phyloP scores from a whole-genome alignment of 106 monocot genomes.

The Dendrobium officinale region DNA sequence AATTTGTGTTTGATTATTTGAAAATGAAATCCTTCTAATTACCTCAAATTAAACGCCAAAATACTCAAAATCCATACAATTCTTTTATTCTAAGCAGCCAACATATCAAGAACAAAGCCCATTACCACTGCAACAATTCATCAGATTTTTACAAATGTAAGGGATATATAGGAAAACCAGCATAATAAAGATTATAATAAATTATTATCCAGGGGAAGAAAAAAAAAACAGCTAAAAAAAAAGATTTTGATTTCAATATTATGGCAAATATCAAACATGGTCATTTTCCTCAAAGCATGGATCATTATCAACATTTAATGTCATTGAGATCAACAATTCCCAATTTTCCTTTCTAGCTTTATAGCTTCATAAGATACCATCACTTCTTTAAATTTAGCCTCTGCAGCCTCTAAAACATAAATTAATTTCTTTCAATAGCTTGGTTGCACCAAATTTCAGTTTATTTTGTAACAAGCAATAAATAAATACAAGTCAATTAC shows the following conservation, averaged over 20 bases:
- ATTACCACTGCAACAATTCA: background rate
- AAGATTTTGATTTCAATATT: no score
- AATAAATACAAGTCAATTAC: conserved; percentile 15
- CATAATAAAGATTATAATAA: background rate
- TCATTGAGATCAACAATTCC: conserved; percentile 3
- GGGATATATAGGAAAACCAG: background rate
- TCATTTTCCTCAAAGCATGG: background rate
- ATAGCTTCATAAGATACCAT: conserved; percentile 85
- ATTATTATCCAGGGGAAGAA: no score
- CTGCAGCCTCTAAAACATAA: conserved; percentile 57
- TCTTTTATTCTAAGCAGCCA: no score
- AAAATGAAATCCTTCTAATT: no score
- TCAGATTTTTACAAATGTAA: background rate
- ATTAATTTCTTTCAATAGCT: background rate
- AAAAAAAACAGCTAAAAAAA: no score
- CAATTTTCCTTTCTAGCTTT: conserved; percentile 60
- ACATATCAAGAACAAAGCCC: no score
- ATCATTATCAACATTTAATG: background rate
- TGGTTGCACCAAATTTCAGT: background rate
- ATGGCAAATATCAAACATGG: no score
- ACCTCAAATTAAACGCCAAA: no score
- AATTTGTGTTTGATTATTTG: no score
- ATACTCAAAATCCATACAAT: no score
- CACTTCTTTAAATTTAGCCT: conserved; percentile 88
- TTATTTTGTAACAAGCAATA: background rate